These are phyloP conservation scores for Aspergillus taichungensis DNA, from an alignment of 495 filamentous ascomycete genomes.

Conservation along the genomic window DNA sequence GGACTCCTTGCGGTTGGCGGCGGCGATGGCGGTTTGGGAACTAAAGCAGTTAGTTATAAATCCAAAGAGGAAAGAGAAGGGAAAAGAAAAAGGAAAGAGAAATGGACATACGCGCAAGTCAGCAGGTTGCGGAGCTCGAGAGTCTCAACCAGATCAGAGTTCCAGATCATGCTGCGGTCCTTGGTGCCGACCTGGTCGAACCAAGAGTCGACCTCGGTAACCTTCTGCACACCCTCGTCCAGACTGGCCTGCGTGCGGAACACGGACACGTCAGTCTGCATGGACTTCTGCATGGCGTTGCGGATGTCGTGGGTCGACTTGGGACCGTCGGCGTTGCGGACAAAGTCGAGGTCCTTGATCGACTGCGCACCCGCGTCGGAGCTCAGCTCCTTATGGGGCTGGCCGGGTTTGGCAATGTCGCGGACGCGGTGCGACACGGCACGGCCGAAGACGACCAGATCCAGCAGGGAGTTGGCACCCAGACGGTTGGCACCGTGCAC, in stretches of 20 bases:
- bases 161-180: slow-evolving; percentile 99
- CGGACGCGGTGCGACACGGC: slow-evolving; percentile 93
- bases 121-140: slow-evolving; percentile 87
- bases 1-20: slow-evolving; percentile 86
- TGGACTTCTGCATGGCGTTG: slow-evolving; percentile 90
- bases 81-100: no score
- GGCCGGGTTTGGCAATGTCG: slow-evolving; percentile 75
- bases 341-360: slow-evolving; percentile 76
- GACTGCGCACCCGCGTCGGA: slow-evolving; percentile 80
- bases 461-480: slow-evolving; percentile 94
- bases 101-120: slow-evolving; percentile 83
- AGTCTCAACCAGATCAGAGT: slow-evolving; percentile 92
- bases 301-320: slow-evolving; percentile 82
- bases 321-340: slow-evolving; percentile 74
- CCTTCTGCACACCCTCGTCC: slow-evolving; percentile 76
- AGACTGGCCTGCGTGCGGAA: slow-evolving; percentile 91
- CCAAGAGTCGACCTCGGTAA: slow-evolving; percentile 69
- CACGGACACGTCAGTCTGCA: slow-evolving; percentile 94
- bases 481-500: slow-evolving; percentile 97
- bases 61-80: not conserved
- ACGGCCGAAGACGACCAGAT: slow-evolving; percentile 93
- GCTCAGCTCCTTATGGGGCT: slow-evolving; percentile 62
- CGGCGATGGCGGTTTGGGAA: slow-evolving; percentile 78
- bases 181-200: slow-evolving; percentile 83
- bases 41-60: slow-evolving; percentile 16